phyloP scores from a whole-genome alignment of 768 basidiomycete species.

The Pisolithus sp. region DNA sequence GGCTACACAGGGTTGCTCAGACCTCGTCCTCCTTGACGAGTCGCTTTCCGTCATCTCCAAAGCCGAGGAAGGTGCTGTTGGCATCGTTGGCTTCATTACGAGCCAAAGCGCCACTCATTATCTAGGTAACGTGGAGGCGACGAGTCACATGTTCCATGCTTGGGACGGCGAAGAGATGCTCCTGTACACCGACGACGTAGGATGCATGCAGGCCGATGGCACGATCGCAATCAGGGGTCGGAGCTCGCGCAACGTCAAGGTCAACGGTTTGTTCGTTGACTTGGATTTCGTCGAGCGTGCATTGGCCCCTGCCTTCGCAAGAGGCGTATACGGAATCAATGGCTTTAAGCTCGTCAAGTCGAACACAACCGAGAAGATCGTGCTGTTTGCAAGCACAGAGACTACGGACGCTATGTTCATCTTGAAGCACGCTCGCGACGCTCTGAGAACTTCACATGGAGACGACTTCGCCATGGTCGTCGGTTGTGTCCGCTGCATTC shows the following conservation, averaged over 20 bases:
- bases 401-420: conserved; percentile 14
- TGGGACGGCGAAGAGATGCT: conserved; percentile 18
- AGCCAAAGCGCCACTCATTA: conserved; percentile 23
- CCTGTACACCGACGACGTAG: conserved; percentile 26
- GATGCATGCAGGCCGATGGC: conserved; percentile 22
- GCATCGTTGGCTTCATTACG: conserved; percentile 23
- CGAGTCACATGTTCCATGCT: conserved; percentile 23
- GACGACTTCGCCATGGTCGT: conserved; percentile 19
- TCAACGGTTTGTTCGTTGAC: conserved; percentile 25
- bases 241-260: conserved; percentile 25
- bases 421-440: conserved; percentile 19
- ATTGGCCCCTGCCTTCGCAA: conserved; percentile 18
- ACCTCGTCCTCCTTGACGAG: conserved; percentile 22
- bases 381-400: conserved; percentile 17
- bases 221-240: conserved; percentile 22
- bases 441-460: conserved; percentile 10
- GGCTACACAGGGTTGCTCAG: conserved; percentile 22
- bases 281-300: conserved; percentile 23
- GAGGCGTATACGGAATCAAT: conserved; percentile 11
- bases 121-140: conserved; percentile 20
- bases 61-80: conserved; percentile 17
- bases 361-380: conserved; percentile 17
- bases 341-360: conserved; percentile 26
- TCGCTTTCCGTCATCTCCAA: conserved; percentile 17
- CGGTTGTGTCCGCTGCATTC: conserved; percentile 19